These are phyloP conservation scores for Ulvella scutata DNA, from an alignment of 139 green algal genomes.

Conservation along the genomic window DNA sequence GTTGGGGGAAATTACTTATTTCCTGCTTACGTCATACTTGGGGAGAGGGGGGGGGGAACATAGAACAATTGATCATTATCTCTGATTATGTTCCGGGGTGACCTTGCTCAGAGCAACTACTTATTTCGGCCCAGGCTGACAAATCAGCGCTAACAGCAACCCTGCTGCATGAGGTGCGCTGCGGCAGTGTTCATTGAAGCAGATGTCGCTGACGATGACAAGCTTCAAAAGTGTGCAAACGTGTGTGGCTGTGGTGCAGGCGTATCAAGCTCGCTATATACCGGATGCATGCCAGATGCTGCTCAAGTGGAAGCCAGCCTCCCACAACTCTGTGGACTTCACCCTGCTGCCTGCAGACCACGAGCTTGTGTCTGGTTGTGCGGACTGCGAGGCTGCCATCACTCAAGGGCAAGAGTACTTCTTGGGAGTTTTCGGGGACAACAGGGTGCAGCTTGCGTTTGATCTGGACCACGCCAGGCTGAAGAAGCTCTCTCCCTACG, in stretches of 20 bases:
- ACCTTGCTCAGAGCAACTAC: neutral
- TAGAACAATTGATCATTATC: neutral
- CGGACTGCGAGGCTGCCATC: slow-evolving; percentile 3
- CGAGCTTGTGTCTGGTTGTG: neutral
- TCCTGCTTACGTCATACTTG: too few relatives aligned
- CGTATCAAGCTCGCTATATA: slow-evolving; percentile 52
- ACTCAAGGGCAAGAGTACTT: slow-evolving; percentile 11
- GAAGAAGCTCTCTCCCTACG: neutral
- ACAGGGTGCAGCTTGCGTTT: slow-evolving; percentile 12
- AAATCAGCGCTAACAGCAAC: too few relatives aligned
- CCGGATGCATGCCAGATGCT: slow-evolving; percentile 62
- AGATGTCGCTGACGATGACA: too few relatives aligned
- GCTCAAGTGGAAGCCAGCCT: slow-evolving; percentile 94
- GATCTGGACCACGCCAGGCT: slow-evolving; percentile 9
- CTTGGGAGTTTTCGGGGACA: neutral
- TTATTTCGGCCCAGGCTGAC: too few relatives aligned
- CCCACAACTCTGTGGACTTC: slow-evolving; percentile 96
- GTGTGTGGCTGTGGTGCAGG: too few relatives aligned
- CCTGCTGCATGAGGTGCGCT: neutral
- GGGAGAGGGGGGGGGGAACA: too few relatives aligned
- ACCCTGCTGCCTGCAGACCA: slow-evolving; percentile 21
- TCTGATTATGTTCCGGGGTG: neutral
- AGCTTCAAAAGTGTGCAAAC: too few relatives aligned
- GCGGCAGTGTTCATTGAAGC: neutral
- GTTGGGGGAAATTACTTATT: too few relatives aligned